A percentile compares a stretch with the other conserved stretches of the same genome.
Evolutionary conservation across 495 filamentous ascomycete genomes (phyloP).

Genomic region (Articulospora tetracladia): DNA sequence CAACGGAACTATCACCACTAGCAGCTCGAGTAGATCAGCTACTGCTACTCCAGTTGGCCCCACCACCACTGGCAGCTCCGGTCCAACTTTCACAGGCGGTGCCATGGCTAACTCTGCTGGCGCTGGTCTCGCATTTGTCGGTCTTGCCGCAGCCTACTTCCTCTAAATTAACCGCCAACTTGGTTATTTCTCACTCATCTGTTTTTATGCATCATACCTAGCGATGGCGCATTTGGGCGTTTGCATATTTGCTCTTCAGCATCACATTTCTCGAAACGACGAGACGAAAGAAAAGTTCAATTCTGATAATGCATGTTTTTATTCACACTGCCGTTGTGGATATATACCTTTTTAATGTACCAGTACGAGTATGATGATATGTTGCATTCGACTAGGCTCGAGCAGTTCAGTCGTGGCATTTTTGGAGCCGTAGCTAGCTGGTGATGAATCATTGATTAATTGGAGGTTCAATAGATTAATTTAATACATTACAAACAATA

Average conservation of each 20-base stretch:
- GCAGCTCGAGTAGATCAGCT: background rate
- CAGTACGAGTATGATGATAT: background rate
- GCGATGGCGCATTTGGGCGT: background rate
- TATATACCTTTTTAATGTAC: conserved; percentile 1
- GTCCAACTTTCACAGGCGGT: conserved; percentile 8
- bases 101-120: conserved; percentile 13
- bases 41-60: conserved; percentile 16
- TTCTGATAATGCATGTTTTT: background rate
- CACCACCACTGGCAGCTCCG: background rate
- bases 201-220: conserved; percentile 1
- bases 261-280: background rate
- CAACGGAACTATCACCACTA: conserved; percentile 8
- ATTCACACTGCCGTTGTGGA: background rate
- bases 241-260: background rate
- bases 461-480: background rate
- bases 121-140: conserved; percentile 14
- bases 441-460: background rate
- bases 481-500: too few species aligned
- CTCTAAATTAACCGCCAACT: conserved; percentile 13
- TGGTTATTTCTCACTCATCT: background rate
- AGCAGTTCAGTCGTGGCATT: background rate
- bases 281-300: background rate
- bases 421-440: background rate
- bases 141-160: conserved; percentile 18
- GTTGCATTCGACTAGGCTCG: background rate